Conservation (phyloP, 441 rosid genomes). For the Populus hybrid region DNA sequence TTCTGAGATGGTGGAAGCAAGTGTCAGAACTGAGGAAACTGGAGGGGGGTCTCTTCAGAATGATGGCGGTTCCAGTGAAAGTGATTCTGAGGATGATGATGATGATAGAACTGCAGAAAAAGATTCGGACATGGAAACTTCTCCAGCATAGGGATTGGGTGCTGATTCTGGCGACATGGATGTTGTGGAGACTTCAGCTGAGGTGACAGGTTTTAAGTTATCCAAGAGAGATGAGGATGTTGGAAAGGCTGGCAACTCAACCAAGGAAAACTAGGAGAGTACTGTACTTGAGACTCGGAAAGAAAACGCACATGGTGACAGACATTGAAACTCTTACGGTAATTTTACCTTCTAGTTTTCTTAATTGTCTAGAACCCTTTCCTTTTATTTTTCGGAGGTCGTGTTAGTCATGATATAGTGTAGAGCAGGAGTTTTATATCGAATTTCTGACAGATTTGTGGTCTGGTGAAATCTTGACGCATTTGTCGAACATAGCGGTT, state of each 20-base stretch:
- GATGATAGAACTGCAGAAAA: conserved; percentile 42
- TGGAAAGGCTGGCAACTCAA: conserved; percentile 20
- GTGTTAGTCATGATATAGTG: neutral
- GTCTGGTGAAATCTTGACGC: conserved; percentile 10
- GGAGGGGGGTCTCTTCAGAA: conserved; percentile 45
- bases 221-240: conserved; percentile 10
- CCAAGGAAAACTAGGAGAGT: conserved; percentile 20
- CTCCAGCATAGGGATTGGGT: conserved; percentile 10
- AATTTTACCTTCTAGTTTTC: neutral
- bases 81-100: conserved; percentile 51
- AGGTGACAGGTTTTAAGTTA: conserved; percentile 7
- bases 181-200: conserved; percentile 17
- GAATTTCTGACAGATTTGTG: conserved; percentile 24
- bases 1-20: conserved; percentile 44
- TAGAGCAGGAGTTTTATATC: conserved; percentile 2
- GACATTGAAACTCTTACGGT: conserved; percentile 14
- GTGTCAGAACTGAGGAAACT: conserved; percentile 44
- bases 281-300: conserved; percentile 3
- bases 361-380: neutral
- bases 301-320: conserved; percentile 17
- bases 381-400: neutral
- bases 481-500: conserved; percentile 9
- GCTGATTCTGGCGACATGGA: conserved; percentile 22
- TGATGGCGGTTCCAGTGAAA: conserved; percentile 44
- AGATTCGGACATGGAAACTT: conserved; percentile 38